A percentile compares a stretch with the other conserved stretches of the same genome.
phyloP scores from a whole-genome alignment of 345 rosid genomes.

The Aegle marmelos region DNA sequence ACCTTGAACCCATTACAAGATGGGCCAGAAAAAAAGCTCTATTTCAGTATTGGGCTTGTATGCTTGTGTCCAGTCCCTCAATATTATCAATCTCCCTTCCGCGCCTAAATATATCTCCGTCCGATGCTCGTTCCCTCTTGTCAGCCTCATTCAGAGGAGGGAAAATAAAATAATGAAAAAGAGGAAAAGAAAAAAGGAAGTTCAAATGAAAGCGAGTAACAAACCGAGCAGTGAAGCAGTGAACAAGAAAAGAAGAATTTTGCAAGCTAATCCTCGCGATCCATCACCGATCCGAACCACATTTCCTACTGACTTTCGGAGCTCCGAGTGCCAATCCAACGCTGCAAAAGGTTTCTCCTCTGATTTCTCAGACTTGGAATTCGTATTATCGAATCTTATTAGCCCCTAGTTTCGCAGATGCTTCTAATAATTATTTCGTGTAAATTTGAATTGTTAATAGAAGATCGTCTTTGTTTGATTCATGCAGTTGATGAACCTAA shows the following conservation, averaged over 20 bases:
- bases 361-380: not conserved
- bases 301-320: not conserved
- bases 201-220: not conserved
- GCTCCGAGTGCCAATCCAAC: not conserved
- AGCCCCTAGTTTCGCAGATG: not conserved
- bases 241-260: not conserved
- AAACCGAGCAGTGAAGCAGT: not conserved
- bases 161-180: too few relatives aligned
- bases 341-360: constrained; percentile 7
- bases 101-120: not conserved
- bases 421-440: not conserved
- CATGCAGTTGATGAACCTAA: constrained; percentile 57
- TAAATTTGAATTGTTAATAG: not conserved
- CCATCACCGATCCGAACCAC: not conserved
- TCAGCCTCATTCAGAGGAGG: not conserved
- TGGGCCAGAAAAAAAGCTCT: too few relatives aligned
- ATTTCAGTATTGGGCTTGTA: too few relatives aligned
- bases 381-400: not conserved
- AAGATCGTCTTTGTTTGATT: not conserved
- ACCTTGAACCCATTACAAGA: too few relatives aligned
- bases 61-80: too few relatives aligned
- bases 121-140: too few relatives aligned
- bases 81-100: too few relatives aligned
- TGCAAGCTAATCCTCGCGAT: not conserved
- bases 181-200: not conserved